phyloP scores from a whole-genome alignment of 2,329 filamentous ascomycete genomes.

The Cladophialophora carrionii region DNA sequence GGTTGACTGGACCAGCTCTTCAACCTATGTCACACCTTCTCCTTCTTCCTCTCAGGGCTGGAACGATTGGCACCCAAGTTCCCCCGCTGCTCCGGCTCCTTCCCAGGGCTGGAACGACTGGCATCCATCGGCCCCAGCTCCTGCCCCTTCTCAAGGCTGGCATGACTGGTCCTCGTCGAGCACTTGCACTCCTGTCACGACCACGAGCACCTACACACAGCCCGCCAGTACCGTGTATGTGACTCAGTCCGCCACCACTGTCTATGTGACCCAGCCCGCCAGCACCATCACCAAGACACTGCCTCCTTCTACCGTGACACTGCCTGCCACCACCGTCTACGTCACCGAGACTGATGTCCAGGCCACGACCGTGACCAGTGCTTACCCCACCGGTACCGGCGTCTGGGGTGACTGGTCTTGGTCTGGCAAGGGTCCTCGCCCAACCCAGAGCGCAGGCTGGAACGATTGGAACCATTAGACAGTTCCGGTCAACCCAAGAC shows the following conservation, averaged over 20 bases:
- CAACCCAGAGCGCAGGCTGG: constrained; percentile 10
- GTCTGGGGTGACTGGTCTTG: constrained; percentile 6
- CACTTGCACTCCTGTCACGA: constrained; percentile 4
- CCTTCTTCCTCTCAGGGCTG: background rate
- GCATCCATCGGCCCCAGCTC: constrained; percentile 7
- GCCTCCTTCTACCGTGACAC: background rate
- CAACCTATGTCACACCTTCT: background rate
- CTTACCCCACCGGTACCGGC: background rate
- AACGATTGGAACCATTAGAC: constrained; percentile 7
- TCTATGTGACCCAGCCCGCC: constrained; percentile 2
- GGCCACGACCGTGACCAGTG: constrained; percentile 6
- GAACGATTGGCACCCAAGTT: constrained; percentile 7
- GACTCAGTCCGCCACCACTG: constrained; percentile 1
- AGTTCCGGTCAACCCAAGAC: background rate
- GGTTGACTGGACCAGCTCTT: constrained; percentile 13
- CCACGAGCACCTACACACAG: constrained; percentile 11
- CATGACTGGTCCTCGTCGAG: constrained; percentile 12
- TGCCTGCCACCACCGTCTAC: constrained; percentile 5
- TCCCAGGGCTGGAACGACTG: constrained; percentile 10
- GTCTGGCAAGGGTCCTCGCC: background rate
- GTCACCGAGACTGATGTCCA: constrained; percentile 18
- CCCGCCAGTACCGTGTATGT: constrained; percentile 12
- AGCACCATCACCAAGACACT: constrained; percentile 2
- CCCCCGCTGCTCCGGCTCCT: constrained; percentile 4
- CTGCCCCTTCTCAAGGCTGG: constrained; percentile 10